Base-by-base conservation (phyloP, 768 basidiomycete species). In the Xerocomellus amylosporus region DNA sequence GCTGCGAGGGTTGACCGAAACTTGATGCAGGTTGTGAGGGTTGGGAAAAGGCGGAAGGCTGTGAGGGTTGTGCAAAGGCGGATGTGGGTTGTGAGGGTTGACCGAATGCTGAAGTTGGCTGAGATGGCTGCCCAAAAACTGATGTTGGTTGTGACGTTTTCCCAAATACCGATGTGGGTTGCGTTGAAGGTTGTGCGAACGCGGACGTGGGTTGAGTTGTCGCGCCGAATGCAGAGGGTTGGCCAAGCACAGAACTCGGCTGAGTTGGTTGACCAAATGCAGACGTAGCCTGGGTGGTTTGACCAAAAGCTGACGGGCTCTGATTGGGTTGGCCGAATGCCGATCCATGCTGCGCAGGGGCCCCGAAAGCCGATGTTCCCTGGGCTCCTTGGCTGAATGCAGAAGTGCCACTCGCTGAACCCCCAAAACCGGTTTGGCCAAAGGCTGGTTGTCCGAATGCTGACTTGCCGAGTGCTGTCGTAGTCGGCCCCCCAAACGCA, bases 381-480 rank as follows among this genome's bases (percentile, higher is more conserved):
- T 64, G 58, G 2, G 55, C 5, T 17, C 58, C 64, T 54, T 70
- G 74, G 8, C 65, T 58, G 44, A 76, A 68, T 8, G 65, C 43
- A 58, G 68, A 53, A 30, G 58, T 40, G 5, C 51, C 30, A 12
- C 53, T 40, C 17, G 55, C 30, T 38, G 61, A n/a, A 37, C 43
- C 45, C 19, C 59, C 67, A 30, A 71, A 71, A 28, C 58, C 65
- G 22, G 45, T 75, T 51, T 68, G 71, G 5, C 77, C 79, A 52
- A 81, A 79, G 7, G 68, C 64, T 38, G 77, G 46, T 20, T 74
- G 63, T 15, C 74, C 73, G 67, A 80, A 62, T 56, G 72, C 67
- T 17, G 62, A 41, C 54, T 61, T 62, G 26, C 58, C 58, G 9
- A 72, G 66, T 22, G 59, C 51, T 54, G 62, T 52, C 46, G 65